Evolutionary conservation across 1,139 yeast species (phyloP), one percentile per base, ranked within the genome.

Genomic region (Suhomyces guaymorum): DNA sequence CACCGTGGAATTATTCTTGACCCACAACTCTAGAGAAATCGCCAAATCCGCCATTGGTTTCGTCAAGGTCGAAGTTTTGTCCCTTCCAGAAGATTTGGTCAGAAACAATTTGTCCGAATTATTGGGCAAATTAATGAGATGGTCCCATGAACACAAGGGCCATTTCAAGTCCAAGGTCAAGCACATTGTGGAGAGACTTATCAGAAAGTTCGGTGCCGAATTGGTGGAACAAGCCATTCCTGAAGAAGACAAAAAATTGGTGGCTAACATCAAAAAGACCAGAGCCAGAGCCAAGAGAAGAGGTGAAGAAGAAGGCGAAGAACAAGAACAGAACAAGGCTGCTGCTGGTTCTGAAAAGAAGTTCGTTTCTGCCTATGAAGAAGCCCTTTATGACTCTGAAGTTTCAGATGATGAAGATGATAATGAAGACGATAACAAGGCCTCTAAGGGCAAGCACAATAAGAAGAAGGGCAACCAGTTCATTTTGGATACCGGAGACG

Each of bases 101-200:
- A 76, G 75, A 51, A 74, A 80, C 7, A 80, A 83, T 48, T 74
- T 94, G 52, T 69, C 73, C 29, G 81, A 75, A 15, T 65, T 92
- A 37, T 69, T 92, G 38, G 69, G 75, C 24, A 82, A 86, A 51
- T 72, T 92, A 51, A 72, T 92, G 76, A 80, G 80, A 47, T 90
- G 97, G 95, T 87, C 96, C 26, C 95, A 88, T 58, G 97, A 89
- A 58, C 97, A 90, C 63, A 87, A 87, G 53, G 95, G 95, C 26
- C 96, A 89, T 55, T 90, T 94, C 73, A 88, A 87, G 58, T 77
- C 89, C 18, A 90, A 87, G 61, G 94, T 92, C 27, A 88, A 88
- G 66, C 97, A 92, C 54, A 84, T 92, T 42, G 70, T 92, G 44
- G 98, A 92, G 69, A 78, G 98, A 54, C 70, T 92, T 53, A 78